Evolutionary conservation across 2,329 filamentous ascomycete species (phyloP), one percentile per base, ranked within the genome.

Genomic region (Alternaria alternata): DNA sequence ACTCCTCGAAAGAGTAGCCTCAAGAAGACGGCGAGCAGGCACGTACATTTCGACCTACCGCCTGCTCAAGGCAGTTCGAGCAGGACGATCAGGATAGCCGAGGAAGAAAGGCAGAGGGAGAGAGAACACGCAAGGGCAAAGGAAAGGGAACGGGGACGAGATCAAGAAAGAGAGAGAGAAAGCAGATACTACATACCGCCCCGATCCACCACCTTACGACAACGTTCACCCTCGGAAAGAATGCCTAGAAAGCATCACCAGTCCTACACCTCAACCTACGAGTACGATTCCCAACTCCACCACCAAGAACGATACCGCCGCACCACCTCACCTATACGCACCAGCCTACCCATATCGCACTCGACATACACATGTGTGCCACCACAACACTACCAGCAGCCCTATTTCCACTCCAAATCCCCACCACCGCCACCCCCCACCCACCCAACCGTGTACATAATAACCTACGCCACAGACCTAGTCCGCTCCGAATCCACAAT

Each of bases 391-490:
- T 11, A 22, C 12, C 20, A 22, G 12, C 32, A 11, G 11, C 32
- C 32, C 26, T 7, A 8, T 16, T 26, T 14, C 39, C 28, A 54
- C 18, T 8, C 18, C n/a, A 48, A 34, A 28, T 14, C 39, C 18
- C 26, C 41, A n/a, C 16, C 12, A 26, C 47, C 46, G 1, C 26
- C 41, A n/a, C 16, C 12, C 20, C 47, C 46, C 46, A 30, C 5
- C 24, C 46, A 34, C 6, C 71, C 71, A 39, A 73, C 68, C 9
- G 55, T 75, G 39, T 70, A 73, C 59, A 66, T 75, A 20, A 26
- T 73, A 18, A 69, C 67, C 34, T 75, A 68, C 59, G 59, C 65
- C 36, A 57, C 58, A 3, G 46, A 62, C 8, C 59, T 57, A 30
- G 54, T 54, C 7, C 59, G 46, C 7, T 44, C 24, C 8, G 41